A percentile compares a stretch with the other conserved stretches of the same genome.
These are phyloP conservation scores for Aureoboletus auriporus DNA, from an alignment of 768 basidiomycete species.

Conservation along the genomic window DNA sequence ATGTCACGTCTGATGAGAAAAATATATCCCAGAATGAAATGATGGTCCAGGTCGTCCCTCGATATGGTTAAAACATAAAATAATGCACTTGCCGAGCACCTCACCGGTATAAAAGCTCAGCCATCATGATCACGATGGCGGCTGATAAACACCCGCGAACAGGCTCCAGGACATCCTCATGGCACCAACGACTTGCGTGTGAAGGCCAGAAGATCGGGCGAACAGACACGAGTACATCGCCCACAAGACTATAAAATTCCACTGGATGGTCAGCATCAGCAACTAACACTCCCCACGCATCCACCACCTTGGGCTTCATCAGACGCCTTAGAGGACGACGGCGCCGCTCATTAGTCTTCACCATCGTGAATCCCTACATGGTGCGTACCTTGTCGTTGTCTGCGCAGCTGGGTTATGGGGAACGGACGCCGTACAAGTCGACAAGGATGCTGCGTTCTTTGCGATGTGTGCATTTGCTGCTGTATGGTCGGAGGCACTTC, in stretches of 20 bases:
- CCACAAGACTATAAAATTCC: constrained; percentile 25
- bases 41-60: constrained; percentile 20
- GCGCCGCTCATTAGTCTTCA: not conserved
- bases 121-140: constrained; percentile 25
- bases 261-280: constrained; percentile 12
- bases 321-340: not conserved
- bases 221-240: constrained; percentile 13
- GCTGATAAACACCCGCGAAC: constrained; percentile 20
- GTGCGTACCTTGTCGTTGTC: constrained; percentile 14
- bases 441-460: constrained; percentile 15
- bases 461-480: constrained; percentile 21
- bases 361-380: not conserved
- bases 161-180: constrained; percentile 20
- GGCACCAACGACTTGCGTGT: constrained; percentile 11
- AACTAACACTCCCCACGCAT: constrained; percentile 3
- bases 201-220: constrained; percentile 9
- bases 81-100: constrained; percentile 20
- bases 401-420: constrained; percentile 17
- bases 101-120: constrained; percentile 20
- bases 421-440: not conserved
- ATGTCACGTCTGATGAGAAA: constrained; percentile 18
- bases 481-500: constrained; percentile 36
- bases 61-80: constrained; percentile 25
- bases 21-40: constrained; percentile 23
- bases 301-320: constrained; percentile 7